These are phyloP conservation scores for Aureobasidium namibiae DNA, from an alignment of 2,329 filamentous ascomycete genomes.

Conservation along the genomic window DNA sequence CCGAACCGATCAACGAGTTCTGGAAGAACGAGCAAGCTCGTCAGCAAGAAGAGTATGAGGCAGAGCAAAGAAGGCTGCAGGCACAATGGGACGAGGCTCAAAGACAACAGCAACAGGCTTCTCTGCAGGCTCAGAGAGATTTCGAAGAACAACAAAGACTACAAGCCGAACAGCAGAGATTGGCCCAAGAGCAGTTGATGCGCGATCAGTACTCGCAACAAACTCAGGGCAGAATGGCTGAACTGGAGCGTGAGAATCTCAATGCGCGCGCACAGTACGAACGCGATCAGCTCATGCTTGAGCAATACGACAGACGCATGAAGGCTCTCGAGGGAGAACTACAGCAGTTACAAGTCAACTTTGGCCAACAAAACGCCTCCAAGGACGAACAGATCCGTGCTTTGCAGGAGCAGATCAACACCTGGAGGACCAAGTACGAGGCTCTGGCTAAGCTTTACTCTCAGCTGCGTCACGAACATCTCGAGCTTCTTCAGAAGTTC, in stretches of 20 bases:
- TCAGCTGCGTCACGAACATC: slow-evolving; percentile 86
- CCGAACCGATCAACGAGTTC: slow-evolving; percentile 93
- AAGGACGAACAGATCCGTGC: slow-evolving; percentile 92
- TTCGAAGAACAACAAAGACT: slow-evolving; percentile 91
- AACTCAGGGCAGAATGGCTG: slow-evolving; percentile 89
- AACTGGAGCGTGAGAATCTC: slow-evolving; percentile 90
- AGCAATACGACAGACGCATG: slow-evolving; percentile 89
- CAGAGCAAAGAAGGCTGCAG: slow-evolving; percentile 81
- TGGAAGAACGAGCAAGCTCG: slow-evolving; percentile 90
- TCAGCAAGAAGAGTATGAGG: slow-evolving; percentile 90
- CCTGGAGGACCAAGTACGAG: slow-evolving; percentile 95
- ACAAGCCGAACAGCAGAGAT: slow-evolving; percentile 78
- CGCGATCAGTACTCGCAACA: slow-evolving; percentile 87
- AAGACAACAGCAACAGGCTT: slow-evolving; percentile 70
- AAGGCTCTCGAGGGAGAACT: slow-evolving; percentile 89
- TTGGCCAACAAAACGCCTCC: slow-evolving; percentile 74
- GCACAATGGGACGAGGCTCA: slow-evolving; percentile 79
- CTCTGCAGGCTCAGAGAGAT: slow-evolving; percentile 80
- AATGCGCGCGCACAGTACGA: slow-evolving; percentile 93
- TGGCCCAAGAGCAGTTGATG: slow-evolving; percentile 83
- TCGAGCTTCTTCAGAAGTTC: slow-evolving; percentile 91
- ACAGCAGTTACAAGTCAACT: slow-evolving; percentile 69
- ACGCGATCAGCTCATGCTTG: slow-evolving; percentile 91
- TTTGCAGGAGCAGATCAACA: slow-evolving; percentile 93
- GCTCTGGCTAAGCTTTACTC: slow-evolving; percentile 94